Conservation (phyloP, 768 basidiomycete species). For the Termitomyces sp. region DNA sequence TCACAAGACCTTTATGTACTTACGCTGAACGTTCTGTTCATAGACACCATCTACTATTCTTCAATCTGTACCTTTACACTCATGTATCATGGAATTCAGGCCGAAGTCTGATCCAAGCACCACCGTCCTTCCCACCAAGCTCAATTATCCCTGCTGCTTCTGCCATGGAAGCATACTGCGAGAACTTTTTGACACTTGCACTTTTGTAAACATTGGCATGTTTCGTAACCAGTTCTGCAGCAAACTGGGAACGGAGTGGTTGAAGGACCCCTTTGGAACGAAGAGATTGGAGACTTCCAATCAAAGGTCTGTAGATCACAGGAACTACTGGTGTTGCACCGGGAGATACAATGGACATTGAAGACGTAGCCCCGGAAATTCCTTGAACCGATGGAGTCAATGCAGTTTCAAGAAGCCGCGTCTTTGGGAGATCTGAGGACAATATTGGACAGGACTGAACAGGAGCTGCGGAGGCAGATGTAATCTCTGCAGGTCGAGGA, state of each 20-base stretch:
- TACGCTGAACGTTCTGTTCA: too few species aligned
- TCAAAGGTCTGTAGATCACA: conserved; percentile 27
- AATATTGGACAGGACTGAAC: background rate
- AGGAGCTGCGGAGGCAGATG: background rate
- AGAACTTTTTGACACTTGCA: conserved; percentile 41
- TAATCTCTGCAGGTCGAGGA: background rate
- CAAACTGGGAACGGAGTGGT: conserved; percentile 34
- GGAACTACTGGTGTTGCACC: background rate
- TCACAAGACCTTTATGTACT: too few species aligned
- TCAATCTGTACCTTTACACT: too few species aligned
- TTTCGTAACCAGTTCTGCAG: conserved; percentile 21
- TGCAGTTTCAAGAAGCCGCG: background rate
- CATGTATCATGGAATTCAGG: background rate
- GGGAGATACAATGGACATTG: background rate
- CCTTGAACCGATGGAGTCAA: background rate
- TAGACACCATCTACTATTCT: too few species aligned
- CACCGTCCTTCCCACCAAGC: background rate
- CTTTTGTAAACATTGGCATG: conserved; percentile 26
- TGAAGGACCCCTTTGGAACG: conserved; percentile 25
- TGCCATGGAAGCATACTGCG: conserved; percentile 36
- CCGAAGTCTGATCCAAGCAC: background rate
- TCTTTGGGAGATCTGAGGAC: background rate
- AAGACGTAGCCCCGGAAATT: background rate
- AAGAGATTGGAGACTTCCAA: conserved; percentile 26
- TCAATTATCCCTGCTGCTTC: conserved; percentile 5